These are phyloP conservation scores for Aciculosporium take DNA, from an alignment of 2,329 filamentous ascomycete species.

Conservation along the genomic window DNA sequence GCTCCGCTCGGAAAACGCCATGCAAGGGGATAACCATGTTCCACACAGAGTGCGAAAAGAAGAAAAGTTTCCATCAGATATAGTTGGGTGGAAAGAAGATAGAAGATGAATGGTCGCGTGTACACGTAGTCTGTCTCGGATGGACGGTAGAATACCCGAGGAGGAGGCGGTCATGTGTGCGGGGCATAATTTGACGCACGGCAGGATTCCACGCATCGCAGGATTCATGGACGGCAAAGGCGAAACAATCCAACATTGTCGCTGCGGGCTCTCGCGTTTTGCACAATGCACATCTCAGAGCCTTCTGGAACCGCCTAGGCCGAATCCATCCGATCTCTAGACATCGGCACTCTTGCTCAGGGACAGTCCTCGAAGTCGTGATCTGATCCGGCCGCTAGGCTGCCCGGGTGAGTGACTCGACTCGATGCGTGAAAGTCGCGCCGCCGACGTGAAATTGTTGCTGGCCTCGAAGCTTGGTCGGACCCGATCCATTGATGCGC, in stretches of 20 bases:
- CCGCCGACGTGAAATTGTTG: slow-evolving; percentile 83
- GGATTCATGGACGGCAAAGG: no score
- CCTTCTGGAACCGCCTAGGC: slow-evolving; percentile 4
- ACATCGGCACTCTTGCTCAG: slow-evolving; percentile 26
- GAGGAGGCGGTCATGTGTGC: no score
- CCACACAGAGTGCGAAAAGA: slow-evolving; percentile 5
- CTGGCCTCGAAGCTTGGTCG: slow-evolving; percentile 75
- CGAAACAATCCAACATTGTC: not conserved
- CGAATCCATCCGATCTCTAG: slow-evolving; percentile 16
- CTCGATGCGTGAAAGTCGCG: slow-evolving; percentile 71
- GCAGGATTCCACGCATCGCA: no score
- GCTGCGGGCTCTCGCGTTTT: slow-evolving; percentile 14
- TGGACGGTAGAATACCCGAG: no score
- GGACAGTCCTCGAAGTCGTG: slow-evolving; percentile 29
- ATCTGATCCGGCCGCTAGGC: slow-evolving; percentile 16
- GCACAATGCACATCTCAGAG: no score
- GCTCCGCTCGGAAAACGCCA: slow-evolving; percentile 18
- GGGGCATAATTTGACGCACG: no score
- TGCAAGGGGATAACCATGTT: slow-evolving; percentile 15
- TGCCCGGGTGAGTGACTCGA: slow-evolving; percentile 41
- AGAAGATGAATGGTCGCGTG: no score
- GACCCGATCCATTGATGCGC: slow-evolving; percentile 75
- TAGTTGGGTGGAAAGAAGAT: not conserved
- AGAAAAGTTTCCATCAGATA: no score
- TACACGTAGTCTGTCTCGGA: no score